Evolutionary conservation across 164 flowering plant species (phyloP), one percentile per base, ranked within the genome.

Genomic region (Cinnamomum micranthum): DNA sequence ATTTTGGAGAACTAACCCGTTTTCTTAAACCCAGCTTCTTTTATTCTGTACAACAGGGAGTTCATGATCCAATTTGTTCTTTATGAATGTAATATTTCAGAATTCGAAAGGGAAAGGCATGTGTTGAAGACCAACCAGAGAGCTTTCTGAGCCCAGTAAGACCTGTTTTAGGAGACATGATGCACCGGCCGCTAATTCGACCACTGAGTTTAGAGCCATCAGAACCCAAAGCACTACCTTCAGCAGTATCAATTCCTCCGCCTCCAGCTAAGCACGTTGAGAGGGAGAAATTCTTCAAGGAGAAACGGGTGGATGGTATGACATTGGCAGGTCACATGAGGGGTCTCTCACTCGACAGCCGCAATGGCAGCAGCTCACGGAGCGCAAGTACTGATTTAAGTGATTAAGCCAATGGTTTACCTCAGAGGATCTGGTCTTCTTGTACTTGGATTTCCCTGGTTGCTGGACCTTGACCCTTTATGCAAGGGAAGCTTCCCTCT

Each of bases 181-280:
- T 85, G 41, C 83, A 91, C 70, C 94, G 92, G 75, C 98, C 97
- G 24, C 87, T 92, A 68, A 91, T 91, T 69, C 80, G 97, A 12
- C 94, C 97, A 3, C 59, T 88, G 17, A 58, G 73, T 71, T 63
- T 80, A 69, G 95, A 89, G 70, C 83, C 85, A 50, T 75, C 66
- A 12, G 87, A 84, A 20, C 17, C 77, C 14, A 74, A 60, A 60
- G 63, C 75, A 15, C 70, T 76, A 22, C 60, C 80, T 74, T 78
- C 88, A 69, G 55, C n/a, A 23, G 71, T 35, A 6, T 41, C 51
- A n/a, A 88, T 95, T 74, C 99, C 99, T 59, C 99, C 99, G 0
- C 99, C 99, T 14, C 99, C 99, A 25, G 89, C 93, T 55, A 92
- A 91, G 74, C 94, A 87, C 55, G 35, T 82, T 3, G 99, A 95